Evolutionary conservation across 23 red algal genomes (phyloP), one percentile per base, ranked within the genome.

Genomic region (Gracilaria gracilis): DNA sequence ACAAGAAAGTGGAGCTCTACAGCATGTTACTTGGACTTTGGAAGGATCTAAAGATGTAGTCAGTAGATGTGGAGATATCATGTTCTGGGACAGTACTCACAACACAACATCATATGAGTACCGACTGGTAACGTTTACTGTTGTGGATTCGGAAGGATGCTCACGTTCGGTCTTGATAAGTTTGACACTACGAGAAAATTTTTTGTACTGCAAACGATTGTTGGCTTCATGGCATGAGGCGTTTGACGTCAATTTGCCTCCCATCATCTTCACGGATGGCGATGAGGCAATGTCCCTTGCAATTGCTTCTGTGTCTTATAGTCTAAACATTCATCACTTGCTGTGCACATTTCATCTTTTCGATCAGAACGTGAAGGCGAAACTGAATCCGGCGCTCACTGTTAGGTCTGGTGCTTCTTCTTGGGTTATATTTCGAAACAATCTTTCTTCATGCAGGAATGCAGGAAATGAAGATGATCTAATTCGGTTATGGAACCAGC

Each of bases 351-450:
- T 32, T 21, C 78, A 81, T 57, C 44, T 59, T 23, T 81, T 81
- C 49, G 78, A 81, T 61, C n/a, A 31, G 44, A 81, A 59, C 25
- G 9, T 59, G 46, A 81, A 81, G n/a, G n/a, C n/a, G 78, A 48
- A 57, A 32, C 46, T 6, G 6, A 19, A 61, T 9, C 7, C 46
- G 3, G n/a, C 11, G 15, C 7, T 81, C 2, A 57, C 5, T 2
- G 31, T 12, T 9, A 8, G 29, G 1, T 4, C 21, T 53, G 78
- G 78, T 0, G 46, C 48, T 38, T 31, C 0, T 2, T 9, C 59
- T 31, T 62, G 27, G 59, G 5, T 6, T 62, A 16, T 62, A 19
- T 62, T 62, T 29, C 2, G 59, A 62, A 31, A 1, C 6, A 2
- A 2, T 62, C 6, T 31, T 4, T 62, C 59, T 9, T 31, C 24